These are phyloP conservation scores for Collybia nuda DNA, from an alignment of 768 basidiomycete genomes.

Conservation along the genomic window DNA sequence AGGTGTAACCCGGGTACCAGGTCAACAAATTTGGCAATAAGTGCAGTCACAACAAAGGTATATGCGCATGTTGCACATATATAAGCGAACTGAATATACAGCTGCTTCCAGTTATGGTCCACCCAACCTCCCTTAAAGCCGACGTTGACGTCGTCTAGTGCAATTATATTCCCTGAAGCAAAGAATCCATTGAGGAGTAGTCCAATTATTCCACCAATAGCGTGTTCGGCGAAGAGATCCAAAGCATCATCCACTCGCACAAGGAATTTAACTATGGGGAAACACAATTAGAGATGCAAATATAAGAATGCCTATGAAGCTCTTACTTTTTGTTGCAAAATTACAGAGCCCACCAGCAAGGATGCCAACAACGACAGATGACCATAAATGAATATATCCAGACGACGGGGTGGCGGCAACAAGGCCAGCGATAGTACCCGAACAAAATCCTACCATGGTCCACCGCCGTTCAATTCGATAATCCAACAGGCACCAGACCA, in stretches of 20 bases:
- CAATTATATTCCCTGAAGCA: conserved; percentile 61
- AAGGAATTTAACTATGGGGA: conserved; percentile 59
- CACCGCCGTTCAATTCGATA: conserved; percentile 79
- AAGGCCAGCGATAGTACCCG: conserved; percentile 86
- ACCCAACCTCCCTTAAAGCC: conserved; percentile 65
- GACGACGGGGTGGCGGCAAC: conserved; percentile 89
- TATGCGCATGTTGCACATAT: conserved; percentile 58
- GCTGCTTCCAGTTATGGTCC: conserved; percentile 74
- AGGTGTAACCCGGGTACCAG: conserved; percentile 58
- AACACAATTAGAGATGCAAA: conserved; percentile 1
- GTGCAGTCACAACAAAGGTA: conserved; percentile 60
- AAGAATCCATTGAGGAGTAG: conserved; percentile 75
- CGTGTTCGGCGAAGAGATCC: conserved; percentile 92
- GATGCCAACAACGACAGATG: conserved; percentile 73
- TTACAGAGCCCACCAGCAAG: conserved; percentile 75
- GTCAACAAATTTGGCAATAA: conserved; percentile 58
- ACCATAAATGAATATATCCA: conserved; percentile 79
- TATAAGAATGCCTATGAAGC: background rate
- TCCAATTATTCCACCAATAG: conserved; percentile 79
- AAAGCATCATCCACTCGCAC: conserved; percentile 83
- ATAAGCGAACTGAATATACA: conserved; percentile 76
- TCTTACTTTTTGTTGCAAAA: conserved; percentile 78
- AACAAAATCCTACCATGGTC: conserved; percentile 92
- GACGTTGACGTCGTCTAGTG: conserved; percentile 65
- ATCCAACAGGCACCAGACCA: conserved; percentile 83